Evolutionary conservation across 495 filamentous ascomycete genomes (phyloP).

Genomic region (Penicillium macrosclerotiorum): DNA sequence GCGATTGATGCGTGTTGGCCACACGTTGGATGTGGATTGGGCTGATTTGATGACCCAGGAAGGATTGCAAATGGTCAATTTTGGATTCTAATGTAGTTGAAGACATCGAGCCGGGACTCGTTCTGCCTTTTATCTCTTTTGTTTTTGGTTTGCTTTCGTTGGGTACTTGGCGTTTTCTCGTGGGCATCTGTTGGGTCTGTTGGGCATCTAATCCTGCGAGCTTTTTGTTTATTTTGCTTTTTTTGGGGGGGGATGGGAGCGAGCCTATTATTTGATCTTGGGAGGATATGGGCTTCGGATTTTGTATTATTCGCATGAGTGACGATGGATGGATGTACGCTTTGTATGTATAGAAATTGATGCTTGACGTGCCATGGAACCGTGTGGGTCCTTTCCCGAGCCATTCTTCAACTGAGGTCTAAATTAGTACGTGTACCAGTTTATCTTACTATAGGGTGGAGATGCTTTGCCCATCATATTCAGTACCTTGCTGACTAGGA

Average conservation of each 20-base stretch:
- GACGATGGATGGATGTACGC: constrained; percentile 14
- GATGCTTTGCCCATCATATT: too few species aligned
- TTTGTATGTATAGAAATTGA: constrained; percentile 20
- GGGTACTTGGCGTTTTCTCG: constrained; percentile 8
- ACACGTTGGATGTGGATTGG: constrained; percentile 46
- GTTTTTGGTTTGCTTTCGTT: too few species aligned
- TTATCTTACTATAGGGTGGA: too few species aligned
- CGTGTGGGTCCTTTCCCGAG: too few species aligned
- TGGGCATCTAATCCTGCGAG: constrained; percentile 2
- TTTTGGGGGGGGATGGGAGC: too few species aligned
- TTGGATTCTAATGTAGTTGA: constrained; percentile 14
- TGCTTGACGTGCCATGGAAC: constrained; percentile 8
- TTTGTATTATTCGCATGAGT: constrained; percentile 19
- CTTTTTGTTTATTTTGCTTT: neutral
- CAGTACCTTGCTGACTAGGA: too few species aligned
- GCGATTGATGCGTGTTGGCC: constrained; percentile 32
- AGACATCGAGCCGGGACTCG: too few species aligned
- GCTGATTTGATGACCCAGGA: constrained; percentile 41
- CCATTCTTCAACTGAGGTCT: too few species aligned
- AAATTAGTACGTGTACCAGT: too few species aligned
- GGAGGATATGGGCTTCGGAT: too few species aligned
- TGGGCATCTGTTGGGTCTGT: constrained; percentile 1
- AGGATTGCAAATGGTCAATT: constrained; percentile 44
- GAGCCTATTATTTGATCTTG: neutral
- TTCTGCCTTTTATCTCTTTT: too few species aligned